phyloP scores from a whole-genome alignment of 2,329 filamentous ascomycete genomes.

The Magnaporthiopsis poae region DNA sequence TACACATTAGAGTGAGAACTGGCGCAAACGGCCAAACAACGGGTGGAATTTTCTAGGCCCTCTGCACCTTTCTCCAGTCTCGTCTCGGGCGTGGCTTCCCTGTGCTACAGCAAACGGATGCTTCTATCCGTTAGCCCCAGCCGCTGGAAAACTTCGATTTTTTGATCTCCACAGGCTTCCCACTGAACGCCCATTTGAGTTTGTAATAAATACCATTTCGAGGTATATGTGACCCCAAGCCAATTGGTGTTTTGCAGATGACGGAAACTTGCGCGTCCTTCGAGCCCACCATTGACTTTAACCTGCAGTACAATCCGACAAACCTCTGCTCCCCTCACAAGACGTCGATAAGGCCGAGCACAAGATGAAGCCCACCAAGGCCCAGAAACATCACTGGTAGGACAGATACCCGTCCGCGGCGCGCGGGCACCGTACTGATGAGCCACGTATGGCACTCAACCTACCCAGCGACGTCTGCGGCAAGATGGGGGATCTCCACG shows the following conservation, averaged over 20 bases:
- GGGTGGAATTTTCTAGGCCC: not conserved
- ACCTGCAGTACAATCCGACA: not conserved
- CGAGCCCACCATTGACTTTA: not conserved
- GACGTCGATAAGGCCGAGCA: not conserved
- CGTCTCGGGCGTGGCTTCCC: not conserved
- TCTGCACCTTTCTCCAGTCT: no score
- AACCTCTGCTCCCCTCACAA: not conserved
- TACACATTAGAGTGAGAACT: no score
- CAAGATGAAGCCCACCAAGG: not conserved
- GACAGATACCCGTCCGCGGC: not conserved
- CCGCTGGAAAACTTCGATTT: not conserved
- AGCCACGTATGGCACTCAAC: not conserved
- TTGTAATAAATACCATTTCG: not conserved
- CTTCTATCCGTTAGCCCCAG: not conserved
- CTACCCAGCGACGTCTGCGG: not conserved
- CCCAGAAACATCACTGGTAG: not conserved
- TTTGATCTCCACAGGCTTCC: not conserved
- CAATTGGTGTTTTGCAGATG: not conserved
- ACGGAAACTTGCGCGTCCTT: not conserved
- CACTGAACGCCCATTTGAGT: not conserved
- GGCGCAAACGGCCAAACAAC: not conserved
- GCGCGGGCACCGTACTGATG: not conserved
- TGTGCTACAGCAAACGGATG: not conserved
- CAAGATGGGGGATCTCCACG: not conserved
- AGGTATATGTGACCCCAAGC: not conserved